These are phyloP conservation scores for Piper longum DNA, from an alignment of 164 flowering plant species.

Conservation along the genomic window DNA sequence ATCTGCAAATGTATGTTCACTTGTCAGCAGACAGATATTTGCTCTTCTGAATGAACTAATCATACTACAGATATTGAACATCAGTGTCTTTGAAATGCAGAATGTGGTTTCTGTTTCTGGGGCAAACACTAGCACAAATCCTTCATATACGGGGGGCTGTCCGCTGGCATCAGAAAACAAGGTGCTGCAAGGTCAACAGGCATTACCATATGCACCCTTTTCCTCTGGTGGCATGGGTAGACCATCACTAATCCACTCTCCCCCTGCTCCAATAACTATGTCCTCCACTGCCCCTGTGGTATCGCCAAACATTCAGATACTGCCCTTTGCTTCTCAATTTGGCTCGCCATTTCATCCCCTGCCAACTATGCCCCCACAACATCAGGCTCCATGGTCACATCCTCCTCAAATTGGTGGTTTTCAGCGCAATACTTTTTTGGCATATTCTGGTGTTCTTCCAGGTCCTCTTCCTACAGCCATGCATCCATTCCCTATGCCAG, in stretches of 20 bases:
- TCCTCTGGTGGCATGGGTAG: constrained; percentile 15
- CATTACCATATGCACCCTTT: constrained; percentile 21
- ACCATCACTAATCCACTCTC: constrained; percentile 18
- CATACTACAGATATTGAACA: neutral
- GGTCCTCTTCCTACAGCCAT: constrained; percentile 39
- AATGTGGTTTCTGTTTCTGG: neutral
- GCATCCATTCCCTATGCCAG: constrained; percentile 30
- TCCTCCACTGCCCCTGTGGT: constrained; percentile 14
- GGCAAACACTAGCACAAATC: constrained; percentile 2
- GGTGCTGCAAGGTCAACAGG: constrained; percentile 41
- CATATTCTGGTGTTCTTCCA: constrained; percentile 38
- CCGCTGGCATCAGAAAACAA: constrained; percentile 25
- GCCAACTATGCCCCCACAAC: constrained; percentile 36
- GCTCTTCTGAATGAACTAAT: neutral
- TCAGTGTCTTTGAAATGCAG: neutral
- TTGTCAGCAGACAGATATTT: neutral
- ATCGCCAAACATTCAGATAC: constrained; percentile 29
- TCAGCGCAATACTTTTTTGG: constrained; percentile 47
- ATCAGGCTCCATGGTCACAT: constrained; percentile 64
- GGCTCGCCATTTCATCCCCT: constrained; percentile 27
- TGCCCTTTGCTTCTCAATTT: constrained; percentile 7
- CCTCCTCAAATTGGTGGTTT: constrained; percentile 41
- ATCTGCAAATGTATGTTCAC: constrained; percentile 13
- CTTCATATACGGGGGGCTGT: constrained; percentile 15
- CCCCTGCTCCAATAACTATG: constrained; percentile 22